Percentiles rank a stretch among this genome's conserved stretches.
Evolutionary conservation across 2,329 filamentous ascomycete species (phyloP).

Genomic region (Alternaria triticina): DNA sequence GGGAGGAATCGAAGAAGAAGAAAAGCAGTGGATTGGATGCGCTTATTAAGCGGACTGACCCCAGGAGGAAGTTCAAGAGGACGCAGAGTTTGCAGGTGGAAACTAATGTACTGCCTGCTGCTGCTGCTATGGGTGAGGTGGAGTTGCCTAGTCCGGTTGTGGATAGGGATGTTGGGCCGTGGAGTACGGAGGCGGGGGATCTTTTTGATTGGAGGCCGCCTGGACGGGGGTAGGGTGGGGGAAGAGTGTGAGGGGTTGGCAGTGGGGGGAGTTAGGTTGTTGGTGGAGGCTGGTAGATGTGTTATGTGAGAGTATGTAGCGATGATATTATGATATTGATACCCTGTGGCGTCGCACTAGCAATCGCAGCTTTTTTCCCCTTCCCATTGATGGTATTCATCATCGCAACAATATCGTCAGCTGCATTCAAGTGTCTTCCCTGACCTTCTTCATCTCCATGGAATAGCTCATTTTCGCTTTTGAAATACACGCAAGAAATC

Average conservation of each 20-base stretch:
- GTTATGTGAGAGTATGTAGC: not conserved
- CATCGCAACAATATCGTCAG: not conserved
- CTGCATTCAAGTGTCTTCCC: not conserved
- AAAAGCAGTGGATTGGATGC: conserved; percentile 30
- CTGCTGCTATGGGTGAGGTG: conserved; percentile 18
- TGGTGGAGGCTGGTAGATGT: not conserved
- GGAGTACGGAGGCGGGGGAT: conserved; percentile 73
- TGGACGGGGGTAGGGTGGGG: not conserved
- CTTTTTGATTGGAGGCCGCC: conserved; percentile 67
- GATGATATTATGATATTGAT: conserved; percentile 4
- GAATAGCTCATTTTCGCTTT: not conserved
- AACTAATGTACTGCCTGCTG: conserved; percentile 17
- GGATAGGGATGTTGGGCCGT: conserved; percentile 65
- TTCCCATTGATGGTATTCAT: not conserved
- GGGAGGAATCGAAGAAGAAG: conserved; percentile 3
- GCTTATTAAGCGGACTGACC: conserved; percentile 41
- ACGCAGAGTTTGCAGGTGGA: conserved; percentile 37
- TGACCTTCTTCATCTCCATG: not conserved
- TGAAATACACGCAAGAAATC: too few species aligned
- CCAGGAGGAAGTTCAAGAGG: conserved; percentile 36
- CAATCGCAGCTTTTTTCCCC: not conserved
- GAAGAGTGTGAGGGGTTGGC: not conserved
- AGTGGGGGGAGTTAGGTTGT: not conserved
- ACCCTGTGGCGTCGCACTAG: not conserved
- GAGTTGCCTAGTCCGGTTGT: conserved; percentile 48